These are phyloP conservation scores for Hyparrhenia diplandra DNA, from an alignment of 176 grass and related monocot species.

Conservation along the genomic window DNA sequence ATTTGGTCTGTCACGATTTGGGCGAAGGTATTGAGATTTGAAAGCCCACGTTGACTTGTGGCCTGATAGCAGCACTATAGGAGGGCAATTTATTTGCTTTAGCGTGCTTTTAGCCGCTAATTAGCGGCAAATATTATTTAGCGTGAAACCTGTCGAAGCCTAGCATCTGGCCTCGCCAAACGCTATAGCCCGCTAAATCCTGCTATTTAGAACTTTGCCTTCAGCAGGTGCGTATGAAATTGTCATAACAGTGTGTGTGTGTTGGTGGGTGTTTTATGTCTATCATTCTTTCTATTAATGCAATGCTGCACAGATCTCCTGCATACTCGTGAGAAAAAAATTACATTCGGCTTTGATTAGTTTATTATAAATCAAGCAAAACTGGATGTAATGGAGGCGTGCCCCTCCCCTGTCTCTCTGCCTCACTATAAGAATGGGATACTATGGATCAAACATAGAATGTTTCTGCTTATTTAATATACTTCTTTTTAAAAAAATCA, in stretches of 20 bases:
- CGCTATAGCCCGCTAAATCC: too few species aligned
- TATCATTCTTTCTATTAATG: not conserved
- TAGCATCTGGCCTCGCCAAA: too few species aligned
- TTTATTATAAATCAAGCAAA: slow-evolving; percentile 14
- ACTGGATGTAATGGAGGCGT: not conserved
- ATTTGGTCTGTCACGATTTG: too few species aligned
- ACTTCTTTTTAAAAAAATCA: not conserved
- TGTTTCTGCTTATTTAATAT: slow-evolving; percentile 5
- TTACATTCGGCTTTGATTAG: not conserved
- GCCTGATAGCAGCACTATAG: too few species aligned
- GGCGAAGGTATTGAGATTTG: too few species aligned
- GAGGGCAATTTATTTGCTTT: too few species aligned
- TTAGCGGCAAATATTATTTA: too few species aligned
- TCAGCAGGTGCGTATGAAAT: not conserved
- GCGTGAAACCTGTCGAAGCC: too few species aligned
- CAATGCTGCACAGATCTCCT: not conserved
- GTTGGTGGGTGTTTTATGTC: not conserved
- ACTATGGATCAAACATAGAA: slow-evolving; percentile 13
- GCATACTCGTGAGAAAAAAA: not conserved
- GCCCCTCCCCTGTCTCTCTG: not conserved
- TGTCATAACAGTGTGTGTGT: not conserved
- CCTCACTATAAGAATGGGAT: not conserved
- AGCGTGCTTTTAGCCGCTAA: too few species aligned
- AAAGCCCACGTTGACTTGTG: too few species aligned
- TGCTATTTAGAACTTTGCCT: too few species aligned